phyloP scores from a whole-genome alignment of 1,284 basidiomycete species.

The Puccinia brachypodii region DNA sequence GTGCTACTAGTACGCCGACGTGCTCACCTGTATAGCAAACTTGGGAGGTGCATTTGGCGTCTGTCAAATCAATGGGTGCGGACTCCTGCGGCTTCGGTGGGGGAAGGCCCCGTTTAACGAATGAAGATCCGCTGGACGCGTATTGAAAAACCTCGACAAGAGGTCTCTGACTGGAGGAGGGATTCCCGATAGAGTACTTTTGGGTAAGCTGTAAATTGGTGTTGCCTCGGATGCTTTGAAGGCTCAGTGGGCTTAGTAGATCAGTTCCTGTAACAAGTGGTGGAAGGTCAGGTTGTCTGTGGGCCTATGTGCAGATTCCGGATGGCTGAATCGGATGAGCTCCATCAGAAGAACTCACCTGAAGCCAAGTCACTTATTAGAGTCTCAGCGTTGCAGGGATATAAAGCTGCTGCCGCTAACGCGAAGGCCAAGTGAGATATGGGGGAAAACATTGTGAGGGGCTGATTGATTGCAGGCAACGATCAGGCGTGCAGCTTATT shows the following conservation, averaged over 20 bases:
- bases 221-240: neutral
- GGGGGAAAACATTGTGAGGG: neutral
- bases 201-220: neutral
- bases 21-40: conserved; percentile 23
- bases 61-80: conserved; percentile 28
- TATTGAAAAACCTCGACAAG: neutral
- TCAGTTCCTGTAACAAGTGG: neutral
- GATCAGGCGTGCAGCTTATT: too few species aligned
- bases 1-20: too few species aligned
- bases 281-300: neutral
- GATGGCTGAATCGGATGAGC: too few species aligned
- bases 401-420: neutral
- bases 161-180: neutral
- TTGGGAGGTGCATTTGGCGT: conserved; percentile 9
- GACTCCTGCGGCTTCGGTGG: neutral
- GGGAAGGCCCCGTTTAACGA: neutral
- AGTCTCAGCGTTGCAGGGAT: neutral
- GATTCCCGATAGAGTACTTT: neutral
- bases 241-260: neutral
- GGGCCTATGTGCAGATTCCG: neutral
- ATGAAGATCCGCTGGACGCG: neutral
- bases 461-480: neutral
- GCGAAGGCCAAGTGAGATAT: neutral
- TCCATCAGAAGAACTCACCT: too few species aligned
- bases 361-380: neutral